Evolutionary conservation across 495 filamentous ascomycete genomes (phyloP).

Genomic region (Podospora comata): DNA sequence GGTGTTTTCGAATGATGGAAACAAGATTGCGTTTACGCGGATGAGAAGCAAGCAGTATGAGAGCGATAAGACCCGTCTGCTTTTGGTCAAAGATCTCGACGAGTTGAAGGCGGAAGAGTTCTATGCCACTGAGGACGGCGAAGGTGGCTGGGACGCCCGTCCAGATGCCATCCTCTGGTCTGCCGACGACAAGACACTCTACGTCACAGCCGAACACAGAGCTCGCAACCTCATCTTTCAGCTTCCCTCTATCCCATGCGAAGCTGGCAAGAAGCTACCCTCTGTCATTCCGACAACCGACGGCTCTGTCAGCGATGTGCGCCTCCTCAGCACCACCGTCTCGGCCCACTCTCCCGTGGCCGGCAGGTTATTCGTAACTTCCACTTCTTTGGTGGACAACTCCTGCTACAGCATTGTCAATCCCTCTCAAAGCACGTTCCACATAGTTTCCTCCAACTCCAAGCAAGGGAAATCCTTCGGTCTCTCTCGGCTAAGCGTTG

Average conservation of each 20-base stretch:
- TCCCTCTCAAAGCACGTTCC: slow-evolving; percentile 42
- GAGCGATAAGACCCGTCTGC: slow-evolving; percentile 76
- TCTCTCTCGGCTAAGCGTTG: slow-evolving; percentile 57
- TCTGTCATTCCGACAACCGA: slow-evolving; percentile 52
- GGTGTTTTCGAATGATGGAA: slow-evolving; percentile 70
- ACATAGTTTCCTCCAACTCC: slow-evolving; percentile 60
- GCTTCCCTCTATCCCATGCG: slow-evolving; percentile 51
- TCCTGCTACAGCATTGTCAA: slow-evolving; percentile 62
- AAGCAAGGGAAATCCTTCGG: slow-evolving; percentile 69
- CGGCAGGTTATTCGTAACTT: slow-evolving; percentile 59
- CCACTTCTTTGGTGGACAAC: slow-evolving; percentile 66
- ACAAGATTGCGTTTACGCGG: slow-evolving; percentile 71
- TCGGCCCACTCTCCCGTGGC: slow-evolving; percentile 31
- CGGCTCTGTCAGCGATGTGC: slow-evolving; percentile 60
- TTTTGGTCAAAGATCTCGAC: slow-evolving; percentile 59
- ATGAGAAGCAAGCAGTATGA: slow-evolving; percentile 84
- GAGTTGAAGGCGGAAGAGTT: slow-evolving; percentile 60
- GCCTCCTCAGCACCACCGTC: slow-evolving; percentile 47
- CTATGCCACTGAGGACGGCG: slow-evolving; percentile 58
- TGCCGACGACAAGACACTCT: slow-evolving; percentile 59
- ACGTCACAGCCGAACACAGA: slow-evolving; percentile 63
- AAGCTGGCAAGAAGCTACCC: slow-evolving; percentile 51
- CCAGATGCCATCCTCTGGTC: slow-evolving; percentile 66
- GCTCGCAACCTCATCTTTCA: slow-evolving; percentile 64
- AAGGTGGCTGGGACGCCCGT: slow-evolving; percentile 64